Base-by-base conservation (phyloP, 805 yeast genomes). In the baker's yeast (Saccharomyces cerevisiae) region DNA sequence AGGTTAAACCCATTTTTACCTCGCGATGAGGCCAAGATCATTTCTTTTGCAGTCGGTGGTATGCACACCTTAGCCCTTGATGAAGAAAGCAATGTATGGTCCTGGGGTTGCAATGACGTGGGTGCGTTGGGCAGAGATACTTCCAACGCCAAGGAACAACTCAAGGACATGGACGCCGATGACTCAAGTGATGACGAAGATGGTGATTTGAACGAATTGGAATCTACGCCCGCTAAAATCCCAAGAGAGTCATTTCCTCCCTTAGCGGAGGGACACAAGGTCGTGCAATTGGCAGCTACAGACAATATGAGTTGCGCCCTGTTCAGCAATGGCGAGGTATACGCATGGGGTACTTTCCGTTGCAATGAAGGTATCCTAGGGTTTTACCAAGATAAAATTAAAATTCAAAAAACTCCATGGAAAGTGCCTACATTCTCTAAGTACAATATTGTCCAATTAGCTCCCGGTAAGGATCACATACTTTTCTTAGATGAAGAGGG, bases 291-390 rank as follows among this genome's bases (percentile, higher is more conserved):
- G 43, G 90, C 89, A 14, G 97, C 98, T 3, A 87, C 97, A 9
- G 99, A 94, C 69, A 92, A 90, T 64, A 73, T 92, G 56, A 87
- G 96, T 46, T 91, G 92, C 17, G 89, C 83, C 2, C 72, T 94
- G 55, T 79, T 84, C 43, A 85, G 81, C 49, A 83, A 82, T 52
- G 98, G 99, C 41, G 89, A 87, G 43, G 90, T 95, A 9, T 94
- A 84, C 70, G 95, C 97, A 0, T 94, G 99, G 98, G 99, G 99
- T 41, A 88, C 97, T 22, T 94, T 94, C 74, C 85, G 94, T 73
- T 84, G 90, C 68, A 88, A 88, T 62, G 98, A 94, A 71, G 99
- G 99, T 53, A 76, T 85, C 46, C 77, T 92, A 54, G 96, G 97
- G 2, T 70, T 70, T 41, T 94, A 88, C 71, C 79, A 81, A 59